Evolutionary conservation across 2,329 filamentous ascomycete species (phyloP), one percentile per base, ranked within the genome.

Genomic region (Trichoderma koningiopsis): DNA sequence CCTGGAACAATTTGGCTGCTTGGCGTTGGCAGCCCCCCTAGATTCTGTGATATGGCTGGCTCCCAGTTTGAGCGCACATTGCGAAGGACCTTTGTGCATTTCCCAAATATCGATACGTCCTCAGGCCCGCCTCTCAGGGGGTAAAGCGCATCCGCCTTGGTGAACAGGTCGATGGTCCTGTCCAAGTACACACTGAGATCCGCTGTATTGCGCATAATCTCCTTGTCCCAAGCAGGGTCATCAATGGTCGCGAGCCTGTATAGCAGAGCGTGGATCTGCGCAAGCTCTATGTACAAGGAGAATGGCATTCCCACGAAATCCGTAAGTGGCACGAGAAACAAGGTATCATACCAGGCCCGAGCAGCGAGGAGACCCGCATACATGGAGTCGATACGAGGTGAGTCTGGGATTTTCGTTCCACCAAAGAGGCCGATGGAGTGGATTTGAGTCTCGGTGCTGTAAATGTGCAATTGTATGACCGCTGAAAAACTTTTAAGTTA

Each of bases 141-240:
- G 27, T 80, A 80, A 8, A 73, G 69, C 2, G 71, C 68, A 16
- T 73, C 72, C 7, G 78, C 60, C 22, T 73, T 73, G 24, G 72
- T 70, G 40, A 81, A 79, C n/a, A 75, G 59, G n/a, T 79, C 76
- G 55, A 78, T 76, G 4, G 75, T 74, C 56, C 76, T 75, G 52
- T 81, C 78, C 5, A 82, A 70, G n/a, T 81, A 72, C 7, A 70
- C 65, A 2, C 81, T 73, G 0, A 82, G 72, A 58, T 83, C 78
- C 5, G 74, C 79, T 1, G 78, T 80, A 27, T 74, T 74, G 16
- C 76, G 76, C 6, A 83, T 75, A 1, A 78, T 70, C 4, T 77
- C 76, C 65, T 78, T 79, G 68, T 84, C 81, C 82, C 81, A 84
- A 6, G 75, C 78, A 2, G 79, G 79, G 19, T 80, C 78, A 8